Base-by-base conservation (phyloP, 78 protist species). In the Emiliania huxleyi region DNA sequence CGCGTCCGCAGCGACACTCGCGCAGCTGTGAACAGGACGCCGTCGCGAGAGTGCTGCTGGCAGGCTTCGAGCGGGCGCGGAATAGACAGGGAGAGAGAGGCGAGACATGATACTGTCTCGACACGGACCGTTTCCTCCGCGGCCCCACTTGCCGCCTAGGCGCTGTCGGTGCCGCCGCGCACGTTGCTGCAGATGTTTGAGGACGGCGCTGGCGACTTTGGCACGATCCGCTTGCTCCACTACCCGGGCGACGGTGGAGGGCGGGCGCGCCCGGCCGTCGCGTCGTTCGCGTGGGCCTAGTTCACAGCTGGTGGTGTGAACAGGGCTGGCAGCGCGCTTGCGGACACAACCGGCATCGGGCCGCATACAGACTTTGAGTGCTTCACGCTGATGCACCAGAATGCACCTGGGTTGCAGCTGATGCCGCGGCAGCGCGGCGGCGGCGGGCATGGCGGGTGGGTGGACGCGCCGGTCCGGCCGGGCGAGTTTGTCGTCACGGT, bases 331-430 rank as follows among this genome's bases (percentile, higher is more conserved):
- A 8, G 46, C 83, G 40, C 83, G 83, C 35, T 0, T 25, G 89
- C 48, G 21, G 8, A 6, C 69, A 22, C 25, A 25, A 21, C 3
- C 0, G 91, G 91, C 25, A 87, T 87, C n/a, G 2, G 49, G 11
- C 29, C 91, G 21, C 91, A 87, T 45, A 87, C 91, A 0, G 91
- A 87, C 44, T 87, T 87, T 21, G 91, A 87, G 12, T 15, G 23
- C 49, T 90, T 90, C 92, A 90, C 92, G 45, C 49, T 90, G 25
- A 90, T 90, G 81, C 92, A 90, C 49, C 92, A 90, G 42, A 2
- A 38, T 29, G 92, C 92, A 5, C 85, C 77, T 3, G 92, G 92
- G 4, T 69, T 90, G 25, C 81, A 90, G 49, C 23, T 90, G 29
- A 55, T 56, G 38, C 81, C 83, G 23, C 91, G 48, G 35, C 35